phyloP scores from a whole-genome alignment of 805 yeast species.

The Yamadazyma sp. region DNA sequence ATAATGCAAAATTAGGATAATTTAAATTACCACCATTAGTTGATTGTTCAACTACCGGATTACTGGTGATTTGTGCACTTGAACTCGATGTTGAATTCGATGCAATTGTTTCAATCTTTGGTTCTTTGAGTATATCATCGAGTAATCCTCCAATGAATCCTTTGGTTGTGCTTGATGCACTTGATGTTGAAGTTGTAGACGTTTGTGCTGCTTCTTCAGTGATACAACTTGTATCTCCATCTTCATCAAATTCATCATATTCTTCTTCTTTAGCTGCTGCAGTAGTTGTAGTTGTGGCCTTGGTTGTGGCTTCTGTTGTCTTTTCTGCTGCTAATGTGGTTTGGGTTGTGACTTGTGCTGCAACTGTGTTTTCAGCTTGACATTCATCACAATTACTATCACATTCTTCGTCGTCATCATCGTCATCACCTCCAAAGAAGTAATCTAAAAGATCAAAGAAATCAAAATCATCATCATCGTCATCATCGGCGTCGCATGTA shows the following conservation, averaged over 20 bases:
- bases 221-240: background rate
- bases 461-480: constrained; percentile 15
- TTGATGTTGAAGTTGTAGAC: background rate
- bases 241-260: background rate
- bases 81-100: too few species aligned
- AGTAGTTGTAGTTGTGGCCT: constrained; percentile 3
- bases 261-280: constrained; percentile 2
- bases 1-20: too few species aligned
- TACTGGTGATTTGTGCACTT: too few species aligned
- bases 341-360: constrained; percentile 7
- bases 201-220: background rate
- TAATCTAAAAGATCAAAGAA: constrained; percentile 12
- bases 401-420: constrained; percentile 14
- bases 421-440: constrained; percentile 13
- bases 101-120: too few species aligned
- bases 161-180: background rate
- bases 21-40: too few species aligned
- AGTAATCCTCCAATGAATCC: too few species aligned
- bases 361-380: constrained; percentile 7
- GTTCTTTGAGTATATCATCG: too few species aligned
- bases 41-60: too few species aligned
- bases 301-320: constrained; percentile 8
- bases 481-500: constrained; percentile 14
- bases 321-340: constrained; percentile 8
- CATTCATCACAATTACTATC: constrained; percentile 17